Evolutionary conservation across 768 basidiomycete species (phyloP), one percentile per base, ranked within the genome.

Genomic region (Kwoniella dejecticola): DNA sequence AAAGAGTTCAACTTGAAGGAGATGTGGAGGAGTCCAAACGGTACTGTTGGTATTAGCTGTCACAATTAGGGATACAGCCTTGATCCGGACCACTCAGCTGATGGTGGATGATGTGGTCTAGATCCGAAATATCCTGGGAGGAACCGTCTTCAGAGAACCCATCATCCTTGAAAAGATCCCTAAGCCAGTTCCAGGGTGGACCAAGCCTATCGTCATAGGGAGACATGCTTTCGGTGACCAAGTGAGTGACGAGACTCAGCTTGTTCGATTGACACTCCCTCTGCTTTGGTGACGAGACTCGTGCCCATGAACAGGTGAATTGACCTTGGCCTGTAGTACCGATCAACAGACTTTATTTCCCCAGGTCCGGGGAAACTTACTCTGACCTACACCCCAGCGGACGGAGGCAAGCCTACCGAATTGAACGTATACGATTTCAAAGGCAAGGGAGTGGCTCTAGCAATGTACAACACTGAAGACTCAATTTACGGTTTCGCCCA

Each of bases 401-500:
- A 88, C 63, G 91, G 93, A 13, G 82, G 85, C n/a, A 79, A 84
- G 27, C 62, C 82, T 82, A 40, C 88, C 85, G 10, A 81, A 82
- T 73, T 97, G 75, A 82, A 94, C 65, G 92, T 99, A 40, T 98
- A 90, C 71, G 88, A 97, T 80, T 99, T 97, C 83, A 87, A 90
- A 79, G 91, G 88, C 26, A 84, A 84, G 58, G 96, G 96, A 68
- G 90, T 97, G 30, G 94, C 93, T 3, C 86, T 99, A 85, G 85
- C 87, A 75, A 98, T 98, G 96, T 97, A 98, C 82, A 97, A 97
- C 81, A 97, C 93, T 5, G 92, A 97, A 67, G 92, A 95, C 71
- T 93, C 90, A 1, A 97, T 99, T 72, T 83, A 82, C 17, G 95
- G 95, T 21, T 99, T 99, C 76, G 95, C 96, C 1, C 95, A 99